Base-by-base conservation (phyloP, 352 stramenopile genomes). In the Phytophthora brassicae region DNA sequence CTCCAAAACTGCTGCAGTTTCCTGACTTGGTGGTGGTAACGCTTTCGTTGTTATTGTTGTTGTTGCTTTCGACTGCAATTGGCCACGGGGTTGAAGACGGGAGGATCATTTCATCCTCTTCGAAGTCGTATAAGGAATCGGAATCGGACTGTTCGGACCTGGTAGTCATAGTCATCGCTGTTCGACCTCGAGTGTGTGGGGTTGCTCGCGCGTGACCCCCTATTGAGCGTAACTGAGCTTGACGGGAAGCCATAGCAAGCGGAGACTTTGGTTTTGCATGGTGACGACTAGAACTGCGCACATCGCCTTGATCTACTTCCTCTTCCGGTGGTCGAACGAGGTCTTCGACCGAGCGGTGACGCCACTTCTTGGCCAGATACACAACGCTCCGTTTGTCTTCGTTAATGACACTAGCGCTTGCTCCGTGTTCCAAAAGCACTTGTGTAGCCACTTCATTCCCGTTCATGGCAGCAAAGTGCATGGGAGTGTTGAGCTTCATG, bases 391-490 rank as follows among this genome's bases (percentile, higher is more conserved):
- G 69, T 52, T 89, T 90, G 62, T 90, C 83, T 60, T 90, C 83
- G 55, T 92, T 90, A 49, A 86, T 86, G 26, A 75, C 70, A 24
- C 71, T 89, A 4, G 76, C 61, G 44, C 74, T 88, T 0, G 81
- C 83, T n/a, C 81, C 83, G 35, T 89, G 55, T 1, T 75, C 70
- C 2, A 90, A 54, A 2, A 92, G 66, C 2, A 90, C 69, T 36
- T 73, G 60, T 0, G 77, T 84, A 5, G 79, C 81, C 5, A 90
- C 70, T 48, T 88, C 79, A 39, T 92, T 89, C 29, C 81, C 79
- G 47, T 86, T 89, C 79, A 90, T 89, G 2, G 83, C 83, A 19
- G 83, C 83, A 48, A 92, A 90, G 39, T 90, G 81, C 57, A 90
- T 65, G 13, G 83, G 81, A 0, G 81, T 88, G 59, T 92, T 89